Percentiles rank a stretch among this genome's conserved stretches.
Evolutionary conservation across 352 stramenopile genomes (phyloP).

Genomic region (Phytophthora chlamydospora): DNA sequence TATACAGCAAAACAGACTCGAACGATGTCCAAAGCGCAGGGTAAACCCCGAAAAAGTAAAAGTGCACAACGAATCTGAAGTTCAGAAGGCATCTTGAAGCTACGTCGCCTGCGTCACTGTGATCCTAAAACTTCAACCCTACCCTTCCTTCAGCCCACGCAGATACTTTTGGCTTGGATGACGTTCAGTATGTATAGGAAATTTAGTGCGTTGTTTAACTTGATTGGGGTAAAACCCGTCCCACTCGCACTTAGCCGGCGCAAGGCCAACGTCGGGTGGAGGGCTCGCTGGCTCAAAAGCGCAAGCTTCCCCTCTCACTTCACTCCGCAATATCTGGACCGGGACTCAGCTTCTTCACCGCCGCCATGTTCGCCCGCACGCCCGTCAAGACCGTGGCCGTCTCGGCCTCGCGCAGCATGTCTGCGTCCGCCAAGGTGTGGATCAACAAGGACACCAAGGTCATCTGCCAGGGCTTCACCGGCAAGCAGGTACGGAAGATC

Average conservation of each 20-base stretch:
- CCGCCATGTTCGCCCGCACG: constrained; percentile 64
- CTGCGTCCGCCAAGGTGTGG: constrained; percentile 98
- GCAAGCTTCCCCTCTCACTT: no score
- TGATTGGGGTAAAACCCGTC: constrained; percentile 28
- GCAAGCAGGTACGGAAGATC: constrained; percentile 93
- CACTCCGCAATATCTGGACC: background rate
- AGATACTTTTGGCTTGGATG: no score
- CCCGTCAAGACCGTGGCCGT: constrained; percentile 52
- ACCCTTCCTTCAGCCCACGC: constrained; percentile 6
- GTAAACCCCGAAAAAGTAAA: no score
- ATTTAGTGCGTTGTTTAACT: constrained; percentile 1
- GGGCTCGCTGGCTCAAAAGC: constrained; percentile 5
- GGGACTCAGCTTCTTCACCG: constrained; percentile 1
- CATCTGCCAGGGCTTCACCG: constrained; percentile 99
- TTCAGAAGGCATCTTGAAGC: no score
- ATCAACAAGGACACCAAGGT: constrained; percentile 99
- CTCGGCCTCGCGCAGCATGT: constrained; percentile 78
- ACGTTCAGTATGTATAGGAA: no score
- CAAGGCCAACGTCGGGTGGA: constrained; percentile 31
- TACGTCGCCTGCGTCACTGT: no score
- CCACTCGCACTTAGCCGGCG: constrained; percentile 27
- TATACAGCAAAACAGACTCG: no score
- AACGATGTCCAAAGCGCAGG: constrained; percentile 16
- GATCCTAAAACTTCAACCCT: no score
- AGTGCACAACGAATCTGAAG: no score